Base-by-base conservation (phyloP, 2,329 filamentous ascomycete genomes). In the Paraphoma chrysanthemicola region DNA sequence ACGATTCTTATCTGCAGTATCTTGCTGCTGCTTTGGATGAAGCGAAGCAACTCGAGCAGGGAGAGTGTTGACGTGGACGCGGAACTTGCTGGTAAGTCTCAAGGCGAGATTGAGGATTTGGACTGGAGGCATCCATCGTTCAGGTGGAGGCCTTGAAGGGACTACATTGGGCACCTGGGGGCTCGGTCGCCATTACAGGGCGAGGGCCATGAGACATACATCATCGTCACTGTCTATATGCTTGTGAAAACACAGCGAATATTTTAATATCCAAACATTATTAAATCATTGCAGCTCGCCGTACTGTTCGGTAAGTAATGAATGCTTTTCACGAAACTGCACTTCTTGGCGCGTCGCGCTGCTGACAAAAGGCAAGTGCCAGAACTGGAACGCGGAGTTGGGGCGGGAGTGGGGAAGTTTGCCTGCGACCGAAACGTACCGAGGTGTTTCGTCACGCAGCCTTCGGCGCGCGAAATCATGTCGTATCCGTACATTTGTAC, bases 21-120 rank as follows among this genome's bases (percentile, higher is more conserved):
- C 0, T 48, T 66, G 0, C 70, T 88, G 36, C 77, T 85, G 60
- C 61, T 83, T 1, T 92, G 86, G 85, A 90, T 90, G 82, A 79
- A 78, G 49, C 74, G 71, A 69, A 86, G 90, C 64, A 92, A 92
- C 67, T 82, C 78, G 69, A 82, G 79, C 66, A 81, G 87, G 48
- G 84, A 84, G 17, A 68, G 64, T n/a, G 79, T 80, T 43, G 81
- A 86, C 68, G 77, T 86, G 4, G 86, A 87, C 70, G 72, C 78
- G 5, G 84, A 86, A 58, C 70, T 90, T 59, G 79, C 77, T 1
- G 86, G 85, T 0, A 54, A 88, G 49, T 67, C 57, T 12, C 14
- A 39, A 3, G 56, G 60, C 7, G 63, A 74, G 52, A 62, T 70
- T 51, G 72, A 76, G 60, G 72, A 76, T 59, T 31, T 77, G 39